Evolutionary conservation across 1,139 yeast genomes (phyloP).

Genomic region (Geotrichum phurueaensis): DNA sequence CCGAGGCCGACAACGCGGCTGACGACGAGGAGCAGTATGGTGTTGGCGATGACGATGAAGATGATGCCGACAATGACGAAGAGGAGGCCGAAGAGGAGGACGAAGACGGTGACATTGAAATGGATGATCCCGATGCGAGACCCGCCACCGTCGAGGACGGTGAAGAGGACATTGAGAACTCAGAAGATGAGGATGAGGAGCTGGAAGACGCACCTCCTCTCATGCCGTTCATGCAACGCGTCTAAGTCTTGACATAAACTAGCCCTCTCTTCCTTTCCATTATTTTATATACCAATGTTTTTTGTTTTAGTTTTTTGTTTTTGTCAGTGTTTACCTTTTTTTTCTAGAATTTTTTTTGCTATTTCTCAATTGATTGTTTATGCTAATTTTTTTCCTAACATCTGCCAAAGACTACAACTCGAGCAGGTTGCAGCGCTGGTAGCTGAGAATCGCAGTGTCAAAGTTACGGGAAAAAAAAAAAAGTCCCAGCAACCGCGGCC

Average conservation of each 20-base stretch:
- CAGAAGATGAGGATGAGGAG: constrained; percentile 13
- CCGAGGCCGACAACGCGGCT: constrained; percentile 46
- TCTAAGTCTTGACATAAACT: background rate
- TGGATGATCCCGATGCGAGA: constrained; percentile 5
- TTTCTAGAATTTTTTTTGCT: background rate
- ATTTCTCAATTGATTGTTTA: background rate
- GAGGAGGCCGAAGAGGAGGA: constrained; percentile 31
- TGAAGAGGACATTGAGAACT: constrained; percentile 5
- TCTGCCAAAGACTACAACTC: too few relatives aligned
- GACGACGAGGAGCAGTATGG: constrained; percentile 39
- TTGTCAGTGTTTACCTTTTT: background rate
- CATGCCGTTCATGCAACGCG: background rate
- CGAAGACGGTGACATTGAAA: constrained; percentile 23
- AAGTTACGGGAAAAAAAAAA: too few relatives aligned
- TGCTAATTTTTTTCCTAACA: background rate
- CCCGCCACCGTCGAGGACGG: background rate
- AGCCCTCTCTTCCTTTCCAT: background rate
- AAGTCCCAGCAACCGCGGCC: too few relatives aligned
- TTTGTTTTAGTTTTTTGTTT: background rate
- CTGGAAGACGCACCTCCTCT: constrained; percentile 1
- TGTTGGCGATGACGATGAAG: constrained; percentile 34
- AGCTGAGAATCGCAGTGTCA: too few relatives aligned
- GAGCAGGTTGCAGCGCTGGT: too few relatives aligned
- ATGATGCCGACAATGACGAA: constrained; percentile 30
- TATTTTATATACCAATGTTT: background rate